Percentiles rank a stretch among this genome's conserved stretches.
phyloP scores from a whole-genome alignment of 805 yeast genomes.

The Monosporozyma servazzii region DNA sequence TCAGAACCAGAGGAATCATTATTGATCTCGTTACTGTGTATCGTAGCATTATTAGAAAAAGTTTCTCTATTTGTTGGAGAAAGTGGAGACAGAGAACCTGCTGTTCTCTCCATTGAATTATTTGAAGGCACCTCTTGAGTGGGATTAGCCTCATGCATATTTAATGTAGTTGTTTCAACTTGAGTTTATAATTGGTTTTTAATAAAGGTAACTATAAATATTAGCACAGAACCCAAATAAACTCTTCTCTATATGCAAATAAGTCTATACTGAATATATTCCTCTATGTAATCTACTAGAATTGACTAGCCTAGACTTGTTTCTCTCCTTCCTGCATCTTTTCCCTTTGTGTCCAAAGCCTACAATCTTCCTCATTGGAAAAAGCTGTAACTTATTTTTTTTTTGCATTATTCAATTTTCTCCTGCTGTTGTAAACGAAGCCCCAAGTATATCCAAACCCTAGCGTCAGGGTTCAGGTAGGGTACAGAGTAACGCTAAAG shows the following conservation, averaged over 20 bases:
- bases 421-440: background rate
- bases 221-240: background rate
- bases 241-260: background rate
- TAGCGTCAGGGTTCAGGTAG: no score
- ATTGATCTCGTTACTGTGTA: background rate
- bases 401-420: background rate
- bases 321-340: background rate
- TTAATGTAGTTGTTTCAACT: background rate
- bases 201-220: background rate
- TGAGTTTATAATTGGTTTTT: background rate
- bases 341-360: background rate
- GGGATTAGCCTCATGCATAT: background rate
- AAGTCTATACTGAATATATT: background rate
- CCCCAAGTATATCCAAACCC: no score
- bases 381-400: background rate
- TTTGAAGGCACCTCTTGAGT: background rate
- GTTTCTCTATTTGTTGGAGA: background rate
- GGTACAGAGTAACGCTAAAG: no score
- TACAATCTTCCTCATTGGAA: background rate
- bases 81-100: background rate
- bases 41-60: background rate
- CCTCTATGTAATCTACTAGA: background rate
- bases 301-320: background rate
- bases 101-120: background rate
- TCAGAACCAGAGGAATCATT: background rate